These are phyloP conservation scores for Oehlia diaphana DNA, from an alignment of 192 early-diverging fungal species.

Conservation along the genomic window DNA sequence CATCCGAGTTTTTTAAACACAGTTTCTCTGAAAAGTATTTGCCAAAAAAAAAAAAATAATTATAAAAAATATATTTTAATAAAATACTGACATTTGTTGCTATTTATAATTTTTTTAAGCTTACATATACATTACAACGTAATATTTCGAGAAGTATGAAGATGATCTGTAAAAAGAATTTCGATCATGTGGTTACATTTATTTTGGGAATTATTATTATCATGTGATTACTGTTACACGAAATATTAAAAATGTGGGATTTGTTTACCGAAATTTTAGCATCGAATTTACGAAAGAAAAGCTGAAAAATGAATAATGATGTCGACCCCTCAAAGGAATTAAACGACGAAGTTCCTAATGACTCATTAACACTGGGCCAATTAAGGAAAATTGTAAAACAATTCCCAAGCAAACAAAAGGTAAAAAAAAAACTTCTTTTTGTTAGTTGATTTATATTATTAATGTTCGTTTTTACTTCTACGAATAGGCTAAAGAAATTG, in stretches of 20 bases:
- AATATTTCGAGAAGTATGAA: too few species aligned
- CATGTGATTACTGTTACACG: too few species aligned
- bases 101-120: too few species aligned
- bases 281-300: neutral
- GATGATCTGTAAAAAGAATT: too few species aligned
- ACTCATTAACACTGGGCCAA: constrained; percentile 55
- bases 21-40: too few species aligned
- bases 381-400: constrained; percentile 54
- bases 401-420: constrained; percentile 52
- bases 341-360: constrained; percentile 23
- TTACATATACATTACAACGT: neutral
- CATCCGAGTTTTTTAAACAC: constrained; percentile 41
- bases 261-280: neutral
- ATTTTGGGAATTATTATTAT: too few species aligned
- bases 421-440: constrained; percentile 25
- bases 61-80: too few species aligned
- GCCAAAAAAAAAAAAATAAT: too few species aligned
- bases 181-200: too few species aligned
- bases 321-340: constrained; percentile 1
- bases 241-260: too few species aligned
- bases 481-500: constrained; percentile 42
- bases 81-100: too few species aligned
- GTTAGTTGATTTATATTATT: neutral
- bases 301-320: neutral
- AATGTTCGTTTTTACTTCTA: neutral